Conservation (phyloP, 2,329 filamentous ascomycete genomes). For the Arthrobotrys iridis region DNA sequence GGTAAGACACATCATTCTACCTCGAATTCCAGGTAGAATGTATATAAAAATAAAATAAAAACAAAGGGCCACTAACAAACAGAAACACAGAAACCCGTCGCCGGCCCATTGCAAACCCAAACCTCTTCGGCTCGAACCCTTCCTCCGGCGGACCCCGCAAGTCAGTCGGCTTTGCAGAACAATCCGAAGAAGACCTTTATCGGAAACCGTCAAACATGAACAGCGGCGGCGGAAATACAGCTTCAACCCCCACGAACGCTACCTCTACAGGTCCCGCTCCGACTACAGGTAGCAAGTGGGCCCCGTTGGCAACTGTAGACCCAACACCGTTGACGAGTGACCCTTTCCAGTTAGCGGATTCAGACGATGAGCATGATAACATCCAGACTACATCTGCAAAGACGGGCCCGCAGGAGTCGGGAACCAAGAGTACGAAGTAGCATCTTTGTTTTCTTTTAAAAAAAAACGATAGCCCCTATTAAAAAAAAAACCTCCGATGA, state of each 20-base stretch:
- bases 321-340: slow-evolving; percentile 92
- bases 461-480: background rate
- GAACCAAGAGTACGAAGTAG: slow-evolving; percentile 35
- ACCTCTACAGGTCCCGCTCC: slow-evolving; percentile 57
- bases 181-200: slow-evolving; percentile 62
- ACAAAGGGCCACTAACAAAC: slow-evolving; percentile 27
- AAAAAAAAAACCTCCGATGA: too few relatives aligned
- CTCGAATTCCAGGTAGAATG: background rate
- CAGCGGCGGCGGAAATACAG: background rate
- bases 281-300: slow-evolving; percentile 83
- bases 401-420: slow-evolving; percentile 55
- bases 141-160: slow-evolving; percentile 64
- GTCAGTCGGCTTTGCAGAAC: slow-evolving; percentile 68
- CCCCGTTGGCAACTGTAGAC: slow-evolving; percentile 86
- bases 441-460: slow-evolving; percentile 1
- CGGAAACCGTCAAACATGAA: slow-evolving; percentile 67
- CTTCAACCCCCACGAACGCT: background rate
- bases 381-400: slow-evolving; percentile 65
- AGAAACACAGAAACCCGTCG: slow-evolving; percentile 66
- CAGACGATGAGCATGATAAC: slow-evolving; percentile 88
- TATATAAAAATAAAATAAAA: background rate
- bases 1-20: slow-evolving; percentile 63
- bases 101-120: slow-evolving; percentile 77
- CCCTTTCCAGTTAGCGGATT: slow-evolving; percentile 94
- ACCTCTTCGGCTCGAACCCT: slow-evolving; percentile 78